Evolutionary conservation across 495 filamentous ascomycete genomes (phyloP).

Genomic region (Penicillium cosmopolitanum): DNA sequence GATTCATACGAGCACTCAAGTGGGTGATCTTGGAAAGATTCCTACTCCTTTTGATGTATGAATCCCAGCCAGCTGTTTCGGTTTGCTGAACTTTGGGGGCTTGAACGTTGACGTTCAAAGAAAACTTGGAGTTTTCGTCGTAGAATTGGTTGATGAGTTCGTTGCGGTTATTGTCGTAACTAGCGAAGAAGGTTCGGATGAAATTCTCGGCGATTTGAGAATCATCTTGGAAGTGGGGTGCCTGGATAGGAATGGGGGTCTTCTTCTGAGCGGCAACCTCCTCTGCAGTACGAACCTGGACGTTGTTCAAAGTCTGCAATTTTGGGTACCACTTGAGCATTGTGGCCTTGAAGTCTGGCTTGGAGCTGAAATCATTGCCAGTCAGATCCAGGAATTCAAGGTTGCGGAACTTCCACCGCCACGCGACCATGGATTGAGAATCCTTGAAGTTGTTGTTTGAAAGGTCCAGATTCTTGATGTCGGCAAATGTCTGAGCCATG

Average conservation of each 20-base stretch:
- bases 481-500: constrained; percentile 75
- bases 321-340: constrained; percentile 80
- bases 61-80: constrained; percentile 61
- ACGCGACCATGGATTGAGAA: constrained; percentile 59
- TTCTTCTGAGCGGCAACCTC: constrained; percentile 60
- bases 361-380: constrained; percentile 71
- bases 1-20: constrained; percentile 59
- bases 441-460: constrained; percentile 75
- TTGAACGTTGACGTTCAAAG: constrained; percentile 69
- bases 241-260: constrained; percentile 67
- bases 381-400: constrained; percentile 79
- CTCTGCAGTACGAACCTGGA: constrained; percentile 70
- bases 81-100: constrained; percentile 56
- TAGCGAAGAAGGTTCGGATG: constrained; percentile 70
- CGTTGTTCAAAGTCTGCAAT: constrained; percentile 70
- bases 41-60: constrained; percentile 78
- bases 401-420: constrained; percentile 75
- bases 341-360: constrained; percentile 66
- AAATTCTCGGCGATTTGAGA: constrained; percentile 74
- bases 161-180: constrained; percentile 74
- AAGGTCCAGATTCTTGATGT: constrained; percentile 81
- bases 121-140: constrained; percentile 77
- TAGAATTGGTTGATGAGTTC: constrained; percentile 69
- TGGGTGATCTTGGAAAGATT: constrained; percentile 75
- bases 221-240: constrained; percentile 75